A percentile compares a stretch with the other conserved stretches of the same genome.
Evolutionary conservation across 140 eudicot genomes (phyloP).

Genomic region (Anethum foeniculum): DNA sequence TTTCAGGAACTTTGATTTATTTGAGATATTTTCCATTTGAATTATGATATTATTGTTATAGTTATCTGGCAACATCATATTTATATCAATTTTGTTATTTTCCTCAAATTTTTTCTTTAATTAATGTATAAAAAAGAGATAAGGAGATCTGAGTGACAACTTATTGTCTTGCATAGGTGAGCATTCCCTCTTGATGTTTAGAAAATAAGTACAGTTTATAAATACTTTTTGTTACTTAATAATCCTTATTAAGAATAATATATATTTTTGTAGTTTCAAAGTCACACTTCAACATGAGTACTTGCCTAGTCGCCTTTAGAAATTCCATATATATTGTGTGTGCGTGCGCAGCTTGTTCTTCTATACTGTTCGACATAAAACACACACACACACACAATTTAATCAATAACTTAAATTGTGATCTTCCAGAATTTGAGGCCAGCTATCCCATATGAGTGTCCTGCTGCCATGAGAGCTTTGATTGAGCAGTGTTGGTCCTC

Average conservation of each 20-base stretch:
- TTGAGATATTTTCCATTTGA: background rate
- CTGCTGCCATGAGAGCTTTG: constrained; percentile 74
- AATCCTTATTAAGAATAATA: background rate
- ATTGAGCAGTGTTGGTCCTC: constrained; percentile 89
- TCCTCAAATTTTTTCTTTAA: background rate
- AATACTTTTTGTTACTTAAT: background rate
- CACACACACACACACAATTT: background rate
- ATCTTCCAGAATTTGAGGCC: constrained; percentile 76
- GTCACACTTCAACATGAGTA: background rate
- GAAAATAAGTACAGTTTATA: background rate
- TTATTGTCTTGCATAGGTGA: background rate
- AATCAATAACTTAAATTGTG: background rate
- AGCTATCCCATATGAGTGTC: constrained; percentile 53
- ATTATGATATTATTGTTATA: background rate
- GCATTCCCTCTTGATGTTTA: background rate
- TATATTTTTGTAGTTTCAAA: background rate
- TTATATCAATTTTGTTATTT: background rate
- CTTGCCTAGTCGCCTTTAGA: background rate
- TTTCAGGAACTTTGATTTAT: background rate
- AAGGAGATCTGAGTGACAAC: background rate
- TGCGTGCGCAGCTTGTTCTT: background rate
- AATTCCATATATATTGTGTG: background rate
- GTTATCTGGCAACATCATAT: no score
- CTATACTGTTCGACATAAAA: background rate
- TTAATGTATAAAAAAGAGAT: background rate